A percentile compares a stretch with the other conserved stretches of the same genome.
These are phyloP conservation scores for Teunomyces panamensis DNA, from an alignment of 805 yeast genomes.

Conservation along the genomic window DNA sequence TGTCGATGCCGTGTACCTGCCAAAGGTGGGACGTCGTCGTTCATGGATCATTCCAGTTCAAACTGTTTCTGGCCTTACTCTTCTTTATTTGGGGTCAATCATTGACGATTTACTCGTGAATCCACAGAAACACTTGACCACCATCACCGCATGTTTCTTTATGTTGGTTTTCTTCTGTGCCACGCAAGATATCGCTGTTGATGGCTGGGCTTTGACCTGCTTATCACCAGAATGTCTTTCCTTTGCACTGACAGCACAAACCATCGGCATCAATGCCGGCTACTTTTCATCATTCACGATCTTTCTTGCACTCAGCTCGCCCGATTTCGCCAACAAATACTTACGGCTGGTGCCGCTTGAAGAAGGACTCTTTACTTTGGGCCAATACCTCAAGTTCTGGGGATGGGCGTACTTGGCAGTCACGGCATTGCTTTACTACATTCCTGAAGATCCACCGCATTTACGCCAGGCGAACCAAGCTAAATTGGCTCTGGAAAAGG, in stretches of 20 bases:
- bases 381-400: slow-evolving; percentile 74
- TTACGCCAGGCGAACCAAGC: slow-evolving; percentile 31
- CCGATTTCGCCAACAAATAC: slow-evolving; percentile 88
- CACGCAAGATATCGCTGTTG: slow-evolving; percentile 97
- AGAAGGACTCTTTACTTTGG: slow-evolving; percentile 65
- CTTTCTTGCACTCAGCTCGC: slow-evolving; percentile 84
- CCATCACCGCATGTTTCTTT: slow-evolving; percentile 71
- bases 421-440: slow-evolving; percentile 58
- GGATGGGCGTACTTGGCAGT: slow-evolving; percentile 69
- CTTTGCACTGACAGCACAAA: slow-evolving; percentile 96
- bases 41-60: slow-evolving; percentile 97
- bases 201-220: slow-evolving; percentile 96
- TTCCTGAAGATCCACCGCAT: slow-evolving; percentile 71
- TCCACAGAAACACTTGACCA: slow-evolving; percentile 48
- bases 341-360: slow-evolving; percentile 59
- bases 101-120: slow-evolving; percentile 51
- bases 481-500: slow-evolving; percentile 25
- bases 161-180: slow-evolving; percentile 84
- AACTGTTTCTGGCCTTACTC: slow-evolving; percentile 65
- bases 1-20: slow-evolving; percentile 80
- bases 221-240: slow-evolving; percentile 74
- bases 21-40: slow-evolving; percentile 72
- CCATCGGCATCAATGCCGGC: slow-evolving; percentile 91
- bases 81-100: slow-evolving; percentile 60
- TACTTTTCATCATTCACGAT: slow-evolving; percentile 90